Evolutionary conservation across 768 basidiomycete genomes (phyloP).

Genomic region (Daedalea quercina): DNA sequence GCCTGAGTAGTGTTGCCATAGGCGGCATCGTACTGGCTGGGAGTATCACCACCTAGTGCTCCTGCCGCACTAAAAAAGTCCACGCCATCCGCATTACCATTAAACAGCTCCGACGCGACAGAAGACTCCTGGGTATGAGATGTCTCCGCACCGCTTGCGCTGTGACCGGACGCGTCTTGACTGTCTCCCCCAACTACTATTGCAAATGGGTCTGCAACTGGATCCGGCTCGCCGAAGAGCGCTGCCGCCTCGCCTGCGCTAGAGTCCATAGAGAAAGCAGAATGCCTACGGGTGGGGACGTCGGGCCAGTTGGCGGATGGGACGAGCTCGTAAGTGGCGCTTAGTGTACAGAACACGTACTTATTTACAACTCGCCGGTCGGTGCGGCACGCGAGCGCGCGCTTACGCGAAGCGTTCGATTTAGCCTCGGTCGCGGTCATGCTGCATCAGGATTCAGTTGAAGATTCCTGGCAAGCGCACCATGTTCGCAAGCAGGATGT

Average conservation of each 20-base stretch:
- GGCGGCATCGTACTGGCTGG: neutral
- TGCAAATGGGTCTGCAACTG: slow-evolving; percentile 36
- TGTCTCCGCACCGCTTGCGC: slow-evolving; percentile 6
- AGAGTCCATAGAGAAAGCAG: slow-evolving; percentile 40
- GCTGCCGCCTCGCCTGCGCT: slow-evolving; percentile 70
- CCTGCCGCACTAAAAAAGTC: slow-evolving; percentile 1
- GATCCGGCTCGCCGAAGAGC: slow-evolving; percentile 67
- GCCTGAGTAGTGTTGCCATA: neutral
- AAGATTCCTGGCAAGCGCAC: too few relatives aligned
- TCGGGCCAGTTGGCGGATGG: neutral
- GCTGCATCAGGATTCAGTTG: too few relatives aligned
- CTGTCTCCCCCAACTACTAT: slow-evolving; percentile 14
- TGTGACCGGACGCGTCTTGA: slow-evolving; percentile 1
- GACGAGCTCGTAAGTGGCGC: slow-evolving; percentile 28
- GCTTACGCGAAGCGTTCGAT: too few relatives aligned
- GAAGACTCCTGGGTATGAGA: slow-evolving; percentile 5
- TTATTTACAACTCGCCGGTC: slow-evolving; percentile 3
- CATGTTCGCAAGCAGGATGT: neutral
- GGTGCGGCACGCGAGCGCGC: slow-evolving; percentile 3
- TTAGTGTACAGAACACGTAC: slow-evolving; percentile 31
- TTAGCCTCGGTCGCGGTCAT: too few relatives aligned
- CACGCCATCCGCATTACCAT: slow-evolving; percentile 8
- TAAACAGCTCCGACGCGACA: slow-evolving; percentile 19
- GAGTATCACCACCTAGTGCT: neutral
- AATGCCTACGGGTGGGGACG: neutral